phyloP scores from a whole-genome alignment of 768 basidiomycete genomes.

The Rhodotorula diobovata region DNA sequence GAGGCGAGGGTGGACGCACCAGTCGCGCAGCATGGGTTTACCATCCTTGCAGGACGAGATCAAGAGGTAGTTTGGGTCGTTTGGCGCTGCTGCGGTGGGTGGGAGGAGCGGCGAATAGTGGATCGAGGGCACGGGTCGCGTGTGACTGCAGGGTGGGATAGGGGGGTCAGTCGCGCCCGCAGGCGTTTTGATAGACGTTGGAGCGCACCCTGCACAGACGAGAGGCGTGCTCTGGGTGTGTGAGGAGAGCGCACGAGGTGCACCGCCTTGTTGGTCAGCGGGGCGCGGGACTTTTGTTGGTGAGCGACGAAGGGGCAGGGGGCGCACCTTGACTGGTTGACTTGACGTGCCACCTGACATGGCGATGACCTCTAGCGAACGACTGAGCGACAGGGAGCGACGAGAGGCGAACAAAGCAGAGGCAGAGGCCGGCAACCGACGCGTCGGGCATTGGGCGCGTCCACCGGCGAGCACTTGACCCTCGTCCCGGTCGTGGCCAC shows the following conservation, averaged over 20 bases:
- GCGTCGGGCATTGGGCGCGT: no score
- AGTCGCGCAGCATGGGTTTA: conserved; percentile 57
- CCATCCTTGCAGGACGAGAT: conserved; percentile 99
- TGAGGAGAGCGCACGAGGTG: neutral
- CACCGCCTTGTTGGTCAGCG: neutral
- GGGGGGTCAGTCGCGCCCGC: neutral
- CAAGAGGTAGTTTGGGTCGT: conserved; percentile 80
- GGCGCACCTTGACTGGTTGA: conserved; percentile 4
- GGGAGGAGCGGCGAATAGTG: conserved; percentile 76
- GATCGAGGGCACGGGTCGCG: conserved; percentile 72
- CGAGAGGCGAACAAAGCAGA: no score
- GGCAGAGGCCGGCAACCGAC: no score
- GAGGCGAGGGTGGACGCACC: neutral
- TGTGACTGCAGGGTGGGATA: conserved; percentile 42
- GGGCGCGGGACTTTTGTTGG: neutral
- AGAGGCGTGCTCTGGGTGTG: conserved; percentile 33
- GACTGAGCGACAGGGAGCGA: no score
- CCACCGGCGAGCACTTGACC: no score
- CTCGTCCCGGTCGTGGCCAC: no score
- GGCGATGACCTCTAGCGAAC: no score
- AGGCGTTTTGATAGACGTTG: neutral
- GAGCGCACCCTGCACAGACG: conserved; percentile 32
- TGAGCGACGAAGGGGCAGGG: neutral
- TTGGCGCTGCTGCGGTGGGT: conserved; percentile 37
- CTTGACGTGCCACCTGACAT: neutral